A percentile compares a stretch with the other conserved stretches of the same genome.
These are phyloP conservation scores for Myxozyma vanderwaltii DNA, from an alignment of 805 yeast species.

Conservation along the genomic window DNA sequence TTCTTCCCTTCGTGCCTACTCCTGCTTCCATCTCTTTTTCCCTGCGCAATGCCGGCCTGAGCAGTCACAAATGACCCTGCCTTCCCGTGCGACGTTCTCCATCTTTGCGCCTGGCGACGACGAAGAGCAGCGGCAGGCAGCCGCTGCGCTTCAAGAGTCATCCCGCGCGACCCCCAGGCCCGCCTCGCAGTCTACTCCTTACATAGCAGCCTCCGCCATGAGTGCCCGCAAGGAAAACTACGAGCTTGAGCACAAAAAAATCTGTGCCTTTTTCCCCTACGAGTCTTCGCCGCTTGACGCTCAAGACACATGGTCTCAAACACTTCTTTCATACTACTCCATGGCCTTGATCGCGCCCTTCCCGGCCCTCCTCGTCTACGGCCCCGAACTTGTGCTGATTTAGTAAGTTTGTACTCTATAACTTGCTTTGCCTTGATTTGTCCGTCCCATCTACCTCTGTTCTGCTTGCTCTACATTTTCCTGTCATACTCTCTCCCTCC, in stretches of 20 bases:
- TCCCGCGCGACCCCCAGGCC: neutral
- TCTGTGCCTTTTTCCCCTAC: slow-evolving; percentile 16
- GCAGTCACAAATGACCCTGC: neutral
- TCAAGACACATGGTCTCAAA: slow-evolving; percentile 17
- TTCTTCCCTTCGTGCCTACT: neutral
- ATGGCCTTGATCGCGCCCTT: slow-evolving; percentile 23
- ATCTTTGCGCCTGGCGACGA: slow-evolving; percentile 11
- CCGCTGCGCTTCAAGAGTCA: neutral
- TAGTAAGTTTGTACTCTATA: slow-evolving; percentile 14
- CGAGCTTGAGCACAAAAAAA: slow-evolving; percentile 4
- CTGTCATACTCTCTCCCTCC: neutral
- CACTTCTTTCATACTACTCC: slow-evolving; percentile 11
- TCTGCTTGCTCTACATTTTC: neutral
- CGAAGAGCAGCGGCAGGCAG: slow-evolving; percentile 2
- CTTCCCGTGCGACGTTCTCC: slow-evolving; percentile 18
- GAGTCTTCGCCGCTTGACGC: slow-evolving; percentile 20
- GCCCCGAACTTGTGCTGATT: slow-evolving; percentile 17
- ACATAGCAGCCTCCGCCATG: neutral
- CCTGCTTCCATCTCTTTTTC: too few relatives aligned
- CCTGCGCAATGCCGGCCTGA: neutral
- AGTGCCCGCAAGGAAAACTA: neutral
- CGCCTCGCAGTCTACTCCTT: neutral
- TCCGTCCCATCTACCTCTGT: neutral
- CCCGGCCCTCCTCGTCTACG: slow-evolving; percentile 27
- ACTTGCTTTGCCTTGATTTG: neutral